Base-by-base conservation (phyloP, 225 moss, liverwort and hornwort genomes). In the Pseudisothecium myosuroides region DNA sequence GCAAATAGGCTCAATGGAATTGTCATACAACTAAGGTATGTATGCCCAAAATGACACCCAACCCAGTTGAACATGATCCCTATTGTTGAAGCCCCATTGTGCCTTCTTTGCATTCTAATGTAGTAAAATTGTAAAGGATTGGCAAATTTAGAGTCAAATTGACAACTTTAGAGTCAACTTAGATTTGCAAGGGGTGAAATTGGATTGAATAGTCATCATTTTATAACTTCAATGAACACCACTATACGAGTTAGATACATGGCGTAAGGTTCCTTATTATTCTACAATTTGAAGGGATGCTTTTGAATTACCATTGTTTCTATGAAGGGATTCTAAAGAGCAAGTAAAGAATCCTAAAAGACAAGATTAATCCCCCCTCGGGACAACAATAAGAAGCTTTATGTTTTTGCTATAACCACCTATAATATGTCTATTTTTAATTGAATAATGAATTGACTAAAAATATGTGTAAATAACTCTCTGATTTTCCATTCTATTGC, bases 201-300 rank as follows among this genome's bases (percentile, higher is more conserved):
- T 71, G 5, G 14, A 2, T 39, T 41, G 13, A 39, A 68, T 39
- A 39, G 14, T 71, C 14, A 14, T 22, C 0, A 0, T 41, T 9
- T 71, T 16, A 43, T 8, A 41, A 71, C 6, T 71, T 41, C 3
- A 43, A 26, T 0, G 2, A 41, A 16, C 4, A 71, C 5, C 4
- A n/a, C 12, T 1, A n/a, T 21, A 7, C 21, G 4, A 0, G 21
- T n/a, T 19, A 19, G 6, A 32, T 3, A 17, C 2, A 32, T 32
- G 7, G 31, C 31, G n/a, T n/a, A 63, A 63, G 16, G 63, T 5
- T 63, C 37, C 19, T 66, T 66, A 20, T 11, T 20, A 21, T 67
- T 37, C 11, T 4, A 37, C 67, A 37, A 67, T 37, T 37, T 67
- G 21, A 37, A 37, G 11, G 5, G 6, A 67, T 0, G 1, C 10